Percentiles rank a stretch among this genome's conserved stretches.
These are phyloP conservation scores for Mallotus repandus DNA, from an alignment of 441 rosid genomes.

Conservation along the genomic window DNA sequence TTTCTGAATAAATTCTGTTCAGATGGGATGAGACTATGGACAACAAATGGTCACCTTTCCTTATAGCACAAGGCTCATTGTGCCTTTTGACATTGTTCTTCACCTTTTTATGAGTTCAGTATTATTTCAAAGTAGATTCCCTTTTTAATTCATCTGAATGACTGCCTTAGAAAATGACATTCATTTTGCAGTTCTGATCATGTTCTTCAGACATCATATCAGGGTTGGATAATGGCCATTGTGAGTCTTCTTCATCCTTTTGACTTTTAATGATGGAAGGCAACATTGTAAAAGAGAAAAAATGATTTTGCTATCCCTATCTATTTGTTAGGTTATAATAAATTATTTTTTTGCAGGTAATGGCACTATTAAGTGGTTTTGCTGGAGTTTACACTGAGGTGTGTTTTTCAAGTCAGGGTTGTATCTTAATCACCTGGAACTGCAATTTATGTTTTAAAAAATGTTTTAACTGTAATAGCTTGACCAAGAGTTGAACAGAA, in stretches of 20 bases:
- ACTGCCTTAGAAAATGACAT: constrained; percentile 9
- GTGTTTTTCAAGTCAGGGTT: constrained; percentile 21
- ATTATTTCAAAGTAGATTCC: background rate
- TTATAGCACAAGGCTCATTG: background rate
- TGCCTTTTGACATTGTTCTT: background rate
- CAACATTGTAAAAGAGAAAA: background rate
- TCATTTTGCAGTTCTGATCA: constrained; percentile 75
- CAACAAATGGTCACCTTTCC: background rate
- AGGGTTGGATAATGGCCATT: constrained; percentile 97
- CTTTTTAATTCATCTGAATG: constrained; percentile 19
- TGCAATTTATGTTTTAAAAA: background rate
- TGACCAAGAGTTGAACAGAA: constrained; percentile 7
- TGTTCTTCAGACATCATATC: constrained; percentile 82
- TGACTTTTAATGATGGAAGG: background rate
- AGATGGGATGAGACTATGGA: background rate
- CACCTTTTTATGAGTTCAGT: background rate
- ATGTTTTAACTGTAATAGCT: constrained; percentile 1
- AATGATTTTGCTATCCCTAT: background rate
- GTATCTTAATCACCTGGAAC: background rate
- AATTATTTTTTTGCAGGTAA: constrained; percentile 49
- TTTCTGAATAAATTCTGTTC: background rate
- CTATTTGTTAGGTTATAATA: background rate
- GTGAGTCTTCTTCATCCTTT: constrained; percentile 42
- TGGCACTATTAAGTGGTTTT: constrained; percentile 96
- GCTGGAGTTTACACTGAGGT: constrained; percentile 99